Percentiles rank a stretch among this genome's conserved stretches.
These are phyloP conservation scores for Paecilomyces sp. DNA, from an alignment of 2,329 filamentous ascomycete species.

Conservation along the genomic window DNA sequence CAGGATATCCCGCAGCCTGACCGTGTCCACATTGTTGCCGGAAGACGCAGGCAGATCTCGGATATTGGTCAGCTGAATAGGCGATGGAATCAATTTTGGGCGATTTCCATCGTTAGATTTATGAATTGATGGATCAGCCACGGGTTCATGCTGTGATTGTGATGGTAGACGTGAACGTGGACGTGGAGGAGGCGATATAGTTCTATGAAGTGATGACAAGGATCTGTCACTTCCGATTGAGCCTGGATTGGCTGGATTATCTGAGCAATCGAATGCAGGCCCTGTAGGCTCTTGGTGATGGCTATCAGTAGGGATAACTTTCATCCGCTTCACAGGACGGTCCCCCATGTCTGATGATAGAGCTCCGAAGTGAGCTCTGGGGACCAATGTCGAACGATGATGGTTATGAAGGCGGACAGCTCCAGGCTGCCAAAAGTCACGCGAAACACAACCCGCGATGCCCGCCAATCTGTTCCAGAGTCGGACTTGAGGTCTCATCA, in stretches of 20 bases:
- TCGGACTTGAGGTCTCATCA: neutral
- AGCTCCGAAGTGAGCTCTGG: neutral
- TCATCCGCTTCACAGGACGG: neutral
- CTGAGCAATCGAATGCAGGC: neutral
- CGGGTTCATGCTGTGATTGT: neutral
- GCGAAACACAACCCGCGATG: neutral
- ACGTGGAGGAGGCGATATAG: constrained; percentile 19
- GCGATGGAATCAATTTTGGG: constrained; percentile 45
- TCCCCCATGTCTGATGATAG: neutral
- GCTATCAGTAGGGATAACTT: neutral
- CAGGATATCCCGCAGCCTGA: constrained; percentile 61
- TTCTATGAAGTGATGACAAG: constrained; percentile 21
- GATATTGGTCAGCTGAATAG: constrained; percentile 65
- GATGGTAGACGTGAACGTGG: constrained; percentile 1
- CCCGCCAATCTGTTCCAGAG: neutral
- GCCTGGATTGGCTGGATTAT: neutral
- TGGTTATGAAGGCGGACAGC: neutral
- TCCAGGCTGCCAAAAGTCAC: neutral
- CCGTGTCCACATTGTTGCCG: constrained; percentile 56
- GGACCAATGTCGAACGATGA: neutral
- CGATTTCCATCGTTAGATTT: neutral
- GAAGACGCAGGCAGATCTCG: constrained; percentile 50
- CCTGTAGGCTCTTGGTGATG: neutral
- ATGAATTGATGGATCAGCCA: neutral
- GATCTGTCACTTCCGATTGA: neutral